phyloP scores from a whole-genome alignment of 2,329 filamentous ascomycete species.

The Dryadomyces quercus-mongolicae region DNA sequence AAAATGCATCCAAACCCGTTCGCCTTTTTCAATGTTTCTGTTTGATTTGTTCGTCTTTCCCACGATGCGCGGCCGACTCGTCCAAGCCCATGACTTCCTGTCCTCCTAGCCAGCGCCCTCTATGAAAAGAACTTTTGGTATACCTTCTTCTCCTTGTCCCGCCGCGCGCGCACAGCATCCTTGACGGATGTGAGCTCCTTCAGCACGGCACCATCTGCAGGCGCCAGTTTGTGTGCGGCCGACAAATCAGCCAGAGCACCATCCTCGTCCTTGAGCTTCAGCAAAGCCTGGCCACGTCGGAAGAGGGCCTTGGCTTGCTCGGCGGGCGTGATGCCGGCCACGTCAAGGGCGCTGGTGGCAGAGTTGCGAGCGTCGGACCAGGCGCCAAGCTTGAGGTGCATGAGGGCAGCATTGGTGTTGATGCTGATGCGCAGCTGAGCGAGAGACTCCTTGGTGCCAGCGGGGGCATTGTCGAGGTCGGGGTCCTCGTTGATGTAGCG shows the following conservation, averaged over 20 bases:
- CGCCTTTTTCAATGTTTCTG: no score
- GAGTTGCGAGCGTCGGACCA: conserved; percentile 59
- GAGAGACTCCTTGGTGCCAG: conserved; percentile 54
- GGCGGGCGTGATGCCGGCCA: conserved; percentile 50
- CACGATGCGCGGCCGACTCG: no score
- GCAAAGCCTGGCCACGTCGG: conserved; percentile 64
- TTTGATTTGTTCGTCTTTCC: no score
- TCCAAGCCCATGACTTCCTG: not conserved
- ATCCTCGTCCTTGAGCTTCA: conserved; percentile 75
- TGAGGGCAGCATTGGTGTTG: conserved; percentile 77
- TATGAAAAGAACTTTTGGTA: conserved; percentile 80
- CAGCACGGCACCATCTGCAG: conserved; percentile 60
- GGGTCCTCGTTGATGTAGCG: conserved; percentile 83
- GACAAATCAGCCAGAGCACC: conserved; percentile 62
- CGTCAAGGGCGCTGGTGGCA: conserved; percentile 62
- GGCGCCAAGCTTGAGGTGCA: conserved; percentile 67
- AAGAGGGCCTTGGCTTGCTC: conserved; percentile 87
- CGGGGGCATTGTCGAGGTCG: conserved; percentile 57
- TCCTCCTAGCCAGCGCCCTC: not conserved
- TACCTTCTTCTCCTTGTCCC: conserved; percentile 81
- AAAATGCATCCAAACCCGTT: no score
- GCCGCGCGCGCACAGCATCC: conserved; percentile 58
- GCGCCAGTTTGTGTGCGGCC: conserved; percentile 62
- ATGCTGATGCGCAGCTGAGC: conserved; percentile 69
- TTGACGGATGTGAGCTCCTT: conserved; percentile 71